Conservation (phyloP, 306 rosid species). For the Begonia peltatifolia region DNA sequence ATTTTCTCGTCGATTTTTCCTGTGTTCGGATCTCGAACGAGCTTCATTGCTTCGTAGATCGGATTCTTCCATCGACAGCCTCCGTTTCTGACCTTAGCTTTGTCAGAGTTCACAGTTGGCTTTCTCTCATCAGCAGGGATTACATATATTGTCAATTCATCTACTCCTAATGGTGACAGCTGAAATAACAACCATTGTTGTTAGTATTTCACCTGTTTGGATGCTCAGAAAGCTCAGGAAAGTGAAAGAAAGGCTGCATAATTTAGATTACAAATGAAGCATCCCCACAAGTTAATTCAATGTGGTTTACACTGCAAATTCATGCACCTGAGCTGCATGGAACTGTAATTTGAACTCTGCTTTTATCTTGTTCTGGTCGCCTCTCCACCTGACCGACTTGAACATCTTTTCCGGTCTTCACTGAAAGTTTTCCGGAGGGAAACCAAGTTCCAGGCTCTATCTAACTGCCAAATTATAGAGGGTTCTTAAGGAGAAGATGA, state of each 20-base stretch:
- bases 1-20: constrained; percentile 58
- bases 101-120: constrained; percentile 50
- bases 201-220: neutral
- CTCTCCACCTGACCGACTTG: constrained; percentile 82
- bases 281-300: neutral
- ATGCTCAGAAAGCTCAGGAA: neutral
- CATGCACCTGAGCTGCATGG: constrained; percentile 61
- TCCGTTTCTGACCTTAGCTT: constrained; percentile 47
- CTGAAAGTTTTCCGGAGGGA: neutral
- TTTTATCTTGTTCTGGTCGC: constrained; percentile 67
- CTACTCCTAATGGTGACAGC: constrained; percentile 54
- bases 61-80: constrained; percentile 76
- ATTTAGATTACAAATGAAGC: neutral
- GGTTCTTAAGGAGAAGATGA: no score
- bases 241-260: no score
- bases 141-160: constrained; percentile 55
- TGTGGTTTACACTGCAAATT: neutral
- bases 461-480: no score
- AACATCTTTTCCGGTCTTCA: constrained; percentile 38
- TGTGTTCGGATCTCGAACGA: constrained; percentile 47
- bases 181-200: constrained; percentile 20
- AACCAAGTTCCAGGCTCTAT: no score
- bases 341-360: constrained; percentile 71
- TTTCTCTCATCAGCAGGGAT: constrained; percentile 76
- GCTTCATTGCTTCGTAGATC: constrained; percentile 53